These are phyloP conservation scores for Saccharomyces paradoxus DNA, from an alignment of 805 yeast genomes.

Conservation along the genomic window DNA sequence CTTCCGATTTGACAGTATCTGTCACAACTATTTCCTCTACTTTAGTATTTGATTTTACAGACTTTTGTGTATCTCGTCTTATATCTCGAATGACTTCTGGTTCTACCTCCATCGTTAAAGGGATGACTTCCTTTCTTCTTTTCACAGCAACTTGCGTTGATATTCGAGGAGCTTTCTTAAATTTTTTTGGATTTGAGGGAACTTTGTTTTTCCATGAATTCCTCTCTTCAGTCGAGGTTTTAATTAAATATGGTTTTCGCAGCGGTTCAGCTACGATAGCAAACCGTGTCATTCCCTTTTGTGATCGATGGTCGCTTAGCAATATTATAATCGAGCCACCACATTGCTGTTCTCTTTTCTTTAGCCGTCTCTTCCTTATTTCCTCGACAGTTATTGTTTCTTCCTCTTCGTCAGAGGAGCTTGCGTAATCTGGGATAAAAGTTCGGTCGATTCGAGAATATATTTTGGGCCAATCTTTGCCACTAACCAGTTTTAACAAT, in stretches of 20 bases:
- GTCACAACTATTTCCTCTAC: neutral
- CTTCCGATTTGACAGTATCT: neutral
- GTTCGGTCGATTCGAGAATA: slow-evolving; percentile 18
- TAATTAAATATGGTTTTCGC: slow-evolving; percentile 21
- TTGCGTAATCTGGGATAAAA: slow-evolving; percentile 17
- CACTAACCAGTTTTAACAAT: slow-evolving; percentile 12
- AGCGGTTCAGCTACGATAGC: slow-evolving; percentile 29
- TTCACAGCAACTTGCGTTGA: slow-evolving; percentile 15
- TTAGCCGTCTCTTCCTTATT: slow-evolving; percentile 13
- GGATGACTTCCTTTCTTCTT: slow-evolving; percentile 4
- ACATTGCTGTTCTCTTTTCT: slow-evolving; percentile 9
- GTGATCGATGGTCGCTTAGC: neutral
- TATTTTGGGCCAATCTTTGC: slow-evolving; percentile 12
- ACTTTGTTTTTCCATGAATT: slow-evolving; percentile 11
- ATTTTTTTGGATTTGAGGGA: slow-evolving; percentile 1
- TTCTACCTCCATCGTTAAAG: slow-evolving; percentile 4
- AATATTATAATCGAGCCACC: slow-evolving; percentile 20
- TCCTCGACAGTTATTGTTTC: slow-evolving; percentile 12
- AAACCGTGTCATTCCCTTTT: slow-evolving; percentile 2
- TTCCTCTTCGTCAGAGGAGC: slow-evolving; percentile 30
- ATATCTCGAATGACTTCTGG: neutral
- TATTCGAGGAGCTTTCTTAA: slow-evolving; percentile 9
- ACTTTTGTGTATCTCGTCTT: neutral
- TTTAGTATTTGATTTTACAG: neutral
- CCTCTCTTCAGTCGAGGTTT: slow-evolving; percentile 15